Percentiles rank a stretch among this genome's conserved stretches.
phyloP scores from a whole-genome alignment of 2,329 filamentous ascomycete species.

The Neofusicoccum umdonicola region DNA sequence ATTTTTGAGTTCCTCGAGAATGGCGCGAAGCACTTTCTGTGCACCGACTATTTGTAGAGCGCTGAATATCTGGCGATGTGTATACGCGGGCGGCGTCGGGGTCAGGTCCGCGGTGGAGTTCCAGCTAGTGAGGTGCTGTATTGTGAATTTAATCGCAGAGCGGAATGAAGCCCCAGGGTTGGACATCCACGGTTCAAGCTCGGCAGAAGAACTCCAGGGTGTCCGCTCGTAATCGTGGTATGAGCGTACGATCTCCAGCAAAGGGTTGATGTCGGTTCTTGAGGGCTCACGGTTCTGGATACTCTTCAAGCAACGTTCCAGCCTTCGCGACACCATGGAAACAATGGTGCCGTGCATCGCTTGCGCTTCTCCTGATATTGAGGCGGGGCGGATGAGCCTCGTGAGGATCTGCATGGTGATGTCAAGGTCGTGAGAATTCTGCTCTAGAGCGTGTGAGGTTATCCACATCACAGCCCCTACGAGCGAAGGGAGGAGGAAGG shows the following conservation, averaged over 20 bases:
- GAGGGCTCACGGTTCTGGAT: constrained; percentile 66
- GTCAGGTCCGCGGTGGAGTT: constrained; percentile 51
- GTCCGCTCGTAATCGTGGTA: constrained; percentile 60
- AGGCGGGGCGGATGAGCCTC: constrained; percentile 67
- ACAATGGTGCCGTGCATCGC: constrained; percentile 70
- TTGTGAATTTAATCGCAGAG: constrained; percentile 57
- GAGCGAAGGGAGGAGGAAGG: constrained; percentile 75
- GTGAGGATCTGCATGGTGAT: constrained; percentile 70
- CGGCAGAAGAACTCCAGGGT: constrained; percentile 61
- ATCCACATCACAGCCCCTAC: constrained; percentile 72
- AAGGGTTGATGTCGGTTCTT: constrained; percentile 66
- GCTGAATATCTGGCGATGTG: constrained; percentile 66
- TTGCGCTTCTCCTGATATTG: constrained; percentile 69
- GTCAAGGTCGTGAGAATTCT: constrained; percentile 62
- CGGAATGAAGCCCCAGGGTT: constrained; percentile 57
- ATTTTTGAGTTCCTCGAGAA: constrained; percentile 66
- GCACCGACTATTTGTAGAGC: constrained; percentile 62
- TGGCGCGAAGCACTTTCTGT: constrained; percentile 56
- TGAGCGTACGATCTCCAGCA: constrained; percentile 64
- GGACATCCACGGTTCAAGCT: constrained; percentile 66
- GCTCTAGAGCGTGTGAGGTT: constrained; percentile 66
- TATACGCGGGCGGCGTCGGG: constrained; percentile 62
- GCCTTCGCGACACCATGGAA: constrained; percentile 66
- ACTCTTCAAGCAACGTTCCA: constrained; percentile 65
- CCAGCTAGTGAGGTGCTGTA: constrained; percentile 67